Base-by-base conservation (phyloP, 108 stramenopile species). In the Chaetoceros muelleri region DNA sequence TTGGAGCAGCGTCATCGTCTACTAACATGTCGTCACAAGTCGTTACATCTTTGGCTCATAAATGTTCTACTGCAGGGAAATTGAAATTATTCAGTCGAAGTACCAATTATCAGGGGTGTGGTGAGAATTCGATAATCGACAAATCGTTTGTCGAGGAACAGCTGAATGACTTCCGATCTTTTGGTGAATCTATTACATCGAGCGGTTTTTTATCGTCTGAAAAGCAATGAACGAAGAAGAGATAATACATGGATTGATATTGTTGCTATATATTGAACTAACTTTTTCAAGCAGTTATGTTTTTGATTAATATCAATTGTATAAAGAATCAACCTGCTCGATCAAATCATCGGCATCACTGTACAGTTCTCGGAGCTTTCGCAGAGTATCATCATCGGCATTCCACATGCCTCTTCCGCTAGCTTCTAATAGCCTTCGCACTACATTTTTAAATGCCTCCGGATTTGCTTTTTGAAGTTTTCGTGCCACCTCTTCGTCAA, bases 381-480 rank as follows among this genome's bases (percentile, higher is more conserved):
- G 70, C 0, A 85, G 57, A 5, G 74, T 78, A 0, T 74, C 73
- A 1, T 77, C 80, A 30, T 84, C 75, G 20, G 87, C 78, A 5
- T 57, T 45, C 92, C 92, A 93, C 80, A 84, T 87, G 30, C 88
- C 92, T 63, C 92, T 66, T 29, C 91, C 91, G 29, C 45, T 57
- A 20, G 85, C 87, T 60, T 87, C 87, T 18, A 93, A 71, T 34
- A 90, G 64, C 46, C 86, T 60, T 21, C 81, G 61, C 21, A 84
- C 74, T 0, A 84, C 62, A 64, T 84, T 80, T 48, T 80, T 80
- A 71, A 84, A 84, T n/a, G 82, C 82, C 52, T 84, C 79, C 22
- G 92, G 92, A 58, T 93, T 93, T 28, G 62, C 60, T 31, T 87
- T 80, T 44, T 83, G 75, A 19, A 93, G 69, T 44, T 80, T 79